Conservation (phyloP, 1,284 basidiomycete genomes). For the Tranzscheliella williamsii region DNA sequence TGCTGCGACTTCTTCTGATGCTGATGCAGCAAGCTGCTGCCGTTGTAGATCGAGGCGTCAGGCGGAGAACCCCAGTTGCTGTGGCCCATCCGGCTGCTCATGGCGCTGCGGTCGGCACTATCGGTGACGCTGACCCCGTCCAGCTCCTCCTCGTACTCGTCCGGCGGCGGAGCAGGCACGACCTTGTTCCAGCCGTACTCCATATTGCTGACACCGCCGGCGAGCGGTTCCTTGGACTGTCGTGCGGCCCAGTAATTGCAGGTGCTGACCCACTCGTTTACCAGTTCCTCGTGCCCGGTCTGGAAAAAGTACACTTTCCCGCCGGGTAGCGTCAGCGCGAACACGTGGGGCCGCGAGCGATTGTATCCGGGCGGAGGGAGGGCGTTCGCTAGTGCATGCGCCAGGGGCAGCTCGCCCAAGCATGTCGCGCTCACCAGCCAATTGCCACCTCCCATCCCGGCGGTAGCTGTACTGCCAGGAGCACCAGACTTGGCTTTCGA, state of each 20-base stretch:
- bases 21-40: neutral
- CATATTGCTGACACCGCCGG: slow-evolving; percentile 96
- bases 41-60: slow-evolving; percentile 12
- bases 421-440: slow-evolving; percentile 87
- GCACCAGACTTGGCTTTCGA: slow-evolving; percentile 1
- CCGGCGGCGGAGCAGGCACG: slow-evolving; percentile 15
- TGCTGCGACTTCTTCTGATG: neutral
- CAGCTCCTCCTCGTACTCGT: slow-evolving; percentile 65
- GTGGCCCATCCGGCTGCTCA: neutral
- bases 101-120: neutral
- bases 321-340: slow-evolving; percentile 85
- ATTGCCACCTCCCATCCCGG: slow-evolving; percentile 87
- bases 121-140: slow-evolving; percentile 1
- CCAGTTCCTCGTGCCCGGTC: slow-evolving; percentile 93
- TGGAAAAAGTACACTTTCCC: slow-evolving; percentile 95
- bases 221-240: slow-evolving; percentile 85
- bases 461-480: too few relatives aligned
- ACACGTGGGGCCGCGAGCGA: slow-evolving; percentile 83
- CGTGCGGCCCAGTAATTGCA: slow-evolving; percentile 99
- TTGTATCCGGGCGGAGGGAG: slow-evolving; percentile 90
- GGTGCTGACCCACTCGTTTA: slow-evolving; percentile 95
- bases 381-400: slow-evolving; percentile 84
- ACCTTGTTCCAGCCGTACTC: slow-evolving; percentile 96
- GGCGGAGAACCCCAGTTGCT: neutral
- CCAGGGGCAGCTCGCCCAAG: slow-evolving; percentile 77